A percentile compares a stretch with the other conserved stretches of the same genome.
phyloP scores from a whole-genome alignment of 2,329 filamentous ascomycete genomes.

The Aspergillus sp. region DNA sequence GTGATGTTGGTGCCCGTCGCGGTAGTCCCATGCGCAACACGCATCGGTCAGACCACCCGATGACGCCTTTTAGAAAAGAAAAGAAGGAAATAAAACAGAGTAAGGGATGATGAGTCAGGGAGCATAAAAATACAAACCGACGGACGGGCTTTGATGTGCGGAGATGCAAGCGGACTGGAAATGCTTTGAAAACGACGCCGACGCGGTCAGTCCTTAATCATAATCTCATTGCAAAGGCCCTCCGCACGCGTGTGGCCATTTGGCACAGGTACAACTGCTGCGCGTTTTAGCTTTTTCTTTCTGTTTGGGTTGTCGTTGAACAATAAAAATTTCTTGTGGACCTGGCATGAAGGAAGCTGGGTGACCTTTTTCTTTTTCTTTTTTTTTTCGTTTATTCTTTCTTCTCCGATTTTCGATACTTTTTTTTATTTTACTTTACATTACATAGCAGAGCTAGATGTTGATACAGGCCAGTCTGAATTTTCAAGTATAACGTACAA shows the following conservation, averaged over 20 bases:
- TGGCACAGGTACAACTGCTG: background rate
- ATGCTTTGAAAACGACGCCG: background rate
- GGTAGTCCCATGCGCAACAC: background rate
- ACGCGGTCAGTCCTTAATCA: background rate
- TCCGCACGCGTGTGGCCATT: no score
- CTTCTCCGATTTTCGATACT: background rate
- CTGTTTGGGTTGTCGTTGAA: background rate
- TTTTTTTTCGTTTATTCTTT: background rate
- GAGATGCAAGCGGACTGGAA: background rate
- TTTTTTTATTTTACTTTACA: background rate
- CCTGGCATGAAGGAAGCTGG: background rate
- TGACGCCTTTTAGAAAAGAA: constrained; percentile 2
- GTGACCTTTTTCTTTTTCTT: no score
- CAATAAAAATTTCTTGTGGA: background rate
- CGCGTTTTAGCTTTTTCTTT: background rate
- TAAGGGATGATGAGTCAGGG: background rate
- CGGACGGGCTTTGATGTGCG: background rate
- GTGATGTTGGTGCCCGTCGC: background rate
- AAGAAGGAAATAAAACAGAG: constrained; percentile 1
- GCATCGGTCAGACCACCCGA: background rate
- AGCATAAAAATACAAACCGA: background rate
- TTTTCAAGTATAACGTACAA: constrained; percentile 6
- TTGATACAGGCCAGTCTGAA: background rate
- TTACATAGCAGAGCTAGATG: background rate
- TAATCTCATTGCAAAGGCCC: background rate